Conservation (phyloP, 257 asterid genomes). For the Eustoma russellianum region DNA sequence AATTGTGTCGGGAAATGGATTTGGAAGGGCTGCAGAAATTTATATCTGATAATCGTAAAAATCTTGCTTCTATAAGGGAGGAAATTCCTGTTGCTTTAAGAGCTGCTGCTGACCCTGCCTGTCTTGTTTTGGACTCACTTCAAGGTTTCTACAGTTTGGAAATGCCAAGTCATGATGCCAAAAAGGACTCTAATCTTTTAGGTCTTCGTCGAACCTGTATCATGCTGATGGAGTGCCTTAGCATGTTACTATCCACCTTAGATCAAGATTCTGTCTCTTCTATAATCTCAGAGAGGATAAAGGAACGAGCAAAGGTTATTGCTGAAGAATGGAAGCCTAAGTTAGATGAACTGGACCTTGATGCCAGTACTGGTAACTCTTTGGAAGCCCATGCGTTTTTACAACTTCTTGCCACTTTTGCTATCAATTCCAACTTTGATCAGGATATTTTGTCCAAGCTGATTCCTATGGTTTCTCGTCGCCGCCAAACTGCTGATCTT, state of each 20-base stretch:
- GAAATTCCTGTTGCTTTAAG: conserved; percentile 79
- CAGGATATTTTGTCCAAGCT: conserved; percentile 67
- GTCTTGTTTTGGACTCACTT: conserved; percentile 75
- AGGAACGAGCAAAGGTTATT: conserved; percentile 69
- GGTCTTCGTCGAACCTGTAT: conserved; percentile 94
- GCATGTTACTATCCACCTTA: conserved; percentile 40
- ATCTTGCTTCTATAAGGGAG: conserved; percentile 71
- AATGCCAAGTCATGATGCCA: conserved; percentile 48
- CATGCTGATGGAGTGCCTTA: conserved; percentile 93
- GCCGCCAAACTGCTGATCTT: conserved; percentile 93
- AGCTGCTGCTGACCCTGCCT: conserved; percentile 75
- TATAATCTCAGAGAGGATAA: conserved; percentile 44
- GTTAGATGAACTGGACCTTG: conserved; percentile 80
- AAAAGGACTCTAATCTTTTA: conserved; percentile 68
- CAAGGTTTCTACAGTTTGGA: conserved; percentile 70
- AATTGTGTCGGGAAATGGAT: conserved; percentile 76
- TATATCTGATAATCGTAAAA: conserved; percentile 90
- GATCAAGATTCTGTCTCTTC: conserved; percentile 29
- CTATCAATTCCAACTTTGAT: conserved; percentile 71
- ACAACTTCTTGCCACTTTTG: conserved; percentile 86
- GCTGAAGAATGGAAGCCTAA: conserved; percentile 96
- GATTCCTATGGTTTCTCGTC: conserved; percentile 98
- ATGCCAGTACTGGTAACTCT: conserved; percentile 94
- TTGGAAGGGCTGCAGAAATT: conserved; percentile 85
- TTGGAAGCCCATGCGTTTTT: conserved; percentile 98